Evolutionary conservation across 2,329 filamentous ascomycete species (phyloP).

Genomic region (Trichophyton benhamiae): DNA sequence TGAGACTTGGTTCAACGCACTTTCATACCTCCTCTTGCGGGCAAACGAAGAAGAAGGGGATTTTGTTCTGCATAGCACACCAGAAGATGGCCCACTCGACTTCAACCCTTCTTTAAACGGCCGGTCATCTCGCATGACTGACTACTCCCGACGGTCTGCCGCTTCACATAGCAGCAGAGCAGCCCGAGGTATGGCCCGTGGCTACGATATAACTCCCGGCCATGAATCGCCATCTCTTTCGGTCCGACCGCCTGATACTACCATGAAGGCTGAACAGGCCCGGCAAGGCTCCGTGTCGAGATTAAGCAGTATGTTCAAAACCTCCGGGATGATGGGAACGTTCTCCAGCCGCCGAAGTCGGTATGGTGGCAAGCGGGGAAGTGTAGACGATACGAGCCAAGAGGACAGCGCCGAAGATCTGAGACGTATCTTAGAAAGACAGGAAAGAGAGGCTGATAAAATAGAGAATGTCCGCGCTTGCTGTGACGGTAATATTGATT

Average conservation of each 20-base stretch:
- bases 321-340: slow-evolving; percentile 37
- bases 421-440: slow-evolving; percentile 59
- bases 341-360: slow-evolving; percentile 38
- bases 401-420: slow-evolving; percentile 70
- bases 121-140: slow-evolving; percentile 43
- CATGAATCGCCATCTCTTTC: slow-evolving; percentile 27
- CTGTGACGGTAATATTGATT: slow-evolving; percentile 75
- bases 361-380: slow-evolving; percentile 27
- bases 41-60: slow-evolving; percentile 49
- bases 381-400: slow-evolving; percentile 35
- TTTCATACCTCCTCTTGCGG: slow-evolving; percentile 81
- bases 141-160: slow-evolving; percentile 45
- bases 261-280: slow-evolving; percentile 25
- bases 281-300: slow-evolving; percentile 36
- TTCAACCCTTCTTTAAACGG: slow-evolving; percentile 55
- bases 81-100: slow-evolving; percentile 53
- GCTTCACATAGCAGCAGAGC: slow-evolving; percentile 70
- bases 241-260: slow-evolving; percentile 23
- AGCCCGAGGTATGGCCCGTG: slow-evolving; percentile 53
- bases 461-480: slow-evolving; percentile 94
- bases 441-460: slow-evolving; percentile 55
- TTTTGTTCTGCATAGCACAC: slow-evolving; percentile 42
- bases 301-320: slow-evolving; percentile 37
- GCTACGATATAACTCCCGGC: slow-evolving; percentile 25
- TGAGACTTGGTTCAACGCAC: slow-evolving; percentile 96